These are phyloP conservation scores for Cupressus sempervirens DNA, from an alignment of 75 land plant species.

Conservation along the genomic window DNA sequence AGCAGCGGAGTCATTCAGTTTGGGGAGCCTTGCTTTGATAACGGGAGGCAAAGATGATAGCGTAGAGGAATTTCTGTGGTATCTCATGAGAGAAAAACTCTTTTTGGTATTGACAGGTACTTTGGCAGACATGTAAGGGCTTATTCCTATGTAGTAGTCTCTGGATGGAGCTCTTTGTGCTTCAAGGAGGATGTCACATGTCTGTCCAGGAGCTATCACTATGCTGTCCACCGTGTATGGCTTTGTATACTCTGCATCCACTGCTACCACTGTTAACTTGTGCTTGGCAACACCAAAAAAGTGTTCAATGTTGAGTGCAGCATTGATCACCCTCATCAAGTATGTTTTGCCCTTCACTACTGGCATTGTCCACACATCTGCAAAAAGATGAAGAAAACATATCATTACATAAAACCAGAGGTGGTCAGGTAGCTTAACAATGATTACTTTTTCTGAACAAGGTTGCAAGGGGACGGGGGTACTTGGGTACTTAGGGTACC, in stretches of 20 bases:
- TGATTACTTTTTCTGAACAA: no score
- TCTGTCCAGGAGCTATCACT: constrained; percentile 30
- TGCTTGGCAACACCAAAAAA: constrained; percentile 55
- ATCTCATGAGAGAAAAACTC: constrained; percentile 21
- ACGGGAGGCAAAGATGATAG: neutral
- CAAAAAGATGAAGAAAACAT: neutral
- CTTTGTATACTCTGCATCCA: constrained; percentile 43
- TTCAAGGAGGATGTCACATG: constrained; percentile 40
- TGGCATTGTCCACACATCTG: constrained; percentile 47
- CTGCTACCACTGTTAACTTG: constrained; percentile 36
- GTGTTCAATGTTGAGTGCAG: constrained; percentile 50
- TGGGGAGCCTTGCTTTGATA: constrained; percentile 23
- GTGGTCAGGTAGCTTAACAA: no score
- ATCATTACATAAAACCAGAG: no score
- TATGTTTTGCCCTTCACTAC: constrained; percentile 45
- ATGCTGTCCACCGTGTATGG: constrained; percentile 37
- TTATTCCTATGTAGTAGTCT: constrained; percentile 52
- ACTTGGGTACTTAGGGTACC: no score
- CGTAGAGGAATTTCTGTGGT: constrained; percentile 19
- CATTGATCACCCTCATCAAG: constrained; percentile 44
- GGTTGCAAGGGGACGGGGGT: no score
- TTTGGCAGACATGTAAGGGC: constrained; percentile 16
- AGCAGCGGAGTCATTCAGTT: constrained; percentile 25
- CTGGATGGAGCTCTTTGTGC: constrained; percentile 34
- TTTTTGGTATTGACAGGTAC: neutral